Conservation (phyloP, 805 yeast species). For the Metschnikowia cerradonensis region DNA sequence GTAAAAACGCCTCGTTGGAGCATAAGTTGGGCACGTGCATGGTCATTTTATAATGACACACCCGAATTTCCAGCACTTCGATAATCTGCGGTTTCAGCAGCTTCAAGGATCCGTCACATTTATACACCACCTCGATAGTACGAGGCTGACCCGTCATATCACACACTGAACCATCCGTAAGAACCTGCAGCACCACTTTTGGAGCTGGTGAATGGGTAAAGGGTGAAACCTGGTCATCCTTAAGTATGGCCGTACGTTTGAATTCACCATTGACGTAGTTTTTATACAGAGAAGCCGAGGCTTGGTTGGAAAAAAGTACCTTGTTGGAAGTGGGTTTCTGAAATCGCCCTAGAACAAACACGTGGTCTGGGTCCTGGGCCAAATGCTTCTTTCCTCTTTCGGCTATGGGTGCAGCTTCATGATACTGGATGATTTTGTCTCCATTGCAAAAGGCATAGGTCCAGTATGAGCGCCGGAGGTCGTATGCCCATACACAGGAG, state of each 20-base stretch:
- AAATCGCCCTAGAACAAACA: constrained; percentile 37
- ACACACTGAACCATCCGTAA: constrained; percentile 50
- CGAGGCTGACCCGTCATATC: constrained; percentile 55
- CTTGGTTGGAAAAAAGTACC: constrained; percentile 18
- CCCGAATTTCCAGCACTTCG: constrained; percentile 48
- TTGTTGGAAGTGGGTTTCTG: constrained; percentile 7
- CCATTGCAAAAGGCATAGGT: constrained; percentile 49
- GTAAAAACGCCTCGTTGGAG: constrained; percentile 29
- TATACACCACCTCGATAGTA: constrained; percentile 50
- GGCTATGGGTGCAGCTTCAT: constrained; percentile 24
- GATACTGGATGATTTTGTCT: constrained; percentile 47
- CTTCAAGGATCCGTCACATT: constrained; percentile 42
- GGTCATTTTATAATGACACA: constrained; percentile 54
- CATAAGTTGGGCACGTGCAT: constrained; percentile 53
- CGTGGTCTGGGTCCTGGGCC: constrained; percentile 26
- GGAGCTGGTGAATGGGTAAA: constrained; percentile 18
- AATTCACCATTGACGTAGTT: constrained; percentile 24
- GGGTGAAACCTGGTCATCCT: constrained; percentile 15
- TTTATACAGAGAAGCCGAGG: constrained; percentile 12
- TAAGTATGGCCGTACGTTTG: constrained; percentile 20
- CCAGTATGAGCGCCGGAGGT: constrained; percentile 46
- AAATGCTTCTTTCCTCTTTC: constrained; percentile 24
- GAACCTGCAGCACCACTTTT: constrained; percentile 36
- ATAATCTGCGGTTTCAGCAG: constrained; percentile 19
- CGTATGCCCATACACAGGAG: constrained; percentile 17